These are phyloP conservation scores for Thraustotheca clavata DNA, from an alignment of 352 stramenopile genomes.

Conservation along the genomic window DNA sequence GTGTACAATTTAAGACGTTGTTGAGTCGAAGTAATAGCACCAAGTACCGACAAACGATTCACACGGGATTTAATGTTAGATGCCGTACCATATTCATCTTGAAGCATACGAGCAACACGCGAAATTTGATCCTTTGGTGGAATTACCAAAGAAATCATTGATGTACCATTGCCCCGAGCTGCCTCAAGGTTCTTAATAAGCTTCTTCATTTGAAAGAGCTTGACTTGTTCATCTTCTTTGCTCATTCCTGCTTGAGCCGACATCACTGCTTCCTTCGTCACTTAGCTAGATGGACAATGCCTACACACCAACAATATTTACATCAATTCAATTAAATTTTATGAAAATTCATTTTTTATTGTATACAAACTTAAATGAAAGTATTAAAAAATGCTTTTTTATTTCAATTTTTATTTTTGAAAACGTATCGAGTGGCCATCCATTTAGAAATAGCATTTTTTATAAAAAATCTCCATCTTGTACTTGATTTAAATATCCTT, in stretches of 20 bases:
- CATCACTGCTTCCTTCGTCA: neutral
- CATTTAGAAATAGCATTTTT: too few species aligned
- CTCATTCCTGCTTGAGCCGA: neutral
- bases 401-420: too few species aligned
- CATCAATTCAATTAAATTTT: too few species aligned
- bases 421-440: too few species aligned
- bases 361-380: too few species aligned
- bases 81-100: slow-evolving; percentile 98
- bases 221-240: slow-evolving; percentile 88
- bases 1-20: slow-evolving; percentile 99
- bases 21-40: slow-evolving; percentile 98
- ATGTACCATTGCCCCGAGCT: slow-evolving; percentile 94
- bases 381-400: too few species aligned
- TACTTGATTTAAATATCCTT: too few species aligned
- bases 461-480: too few species aligned
- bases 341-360: too few species aligned
- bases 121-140: slow-evolving; percentile 98
- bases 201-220: slow-evolving; percentile 99
- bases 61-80: slow-evolving; percentile 99
- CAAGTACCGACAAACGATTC: slow-evolving; percentile 97
- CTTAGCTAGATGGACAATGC: neutral
- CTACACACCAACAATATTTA: too few species aligned
- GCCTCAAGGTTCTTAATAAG: slow-evolving; percentile 97
- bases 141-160: slow-evolving; percentile 99
- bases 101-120: slow-evolving; percentile 97